A percentile compares a stretch with the other conserved stretches of the same genome.
These are phyloP conservation scores for Pseudocercospora eumusae DNA, from an alignment of 2,329 filamentous ascomycete species.

Conservation along the genomic window DNA sequence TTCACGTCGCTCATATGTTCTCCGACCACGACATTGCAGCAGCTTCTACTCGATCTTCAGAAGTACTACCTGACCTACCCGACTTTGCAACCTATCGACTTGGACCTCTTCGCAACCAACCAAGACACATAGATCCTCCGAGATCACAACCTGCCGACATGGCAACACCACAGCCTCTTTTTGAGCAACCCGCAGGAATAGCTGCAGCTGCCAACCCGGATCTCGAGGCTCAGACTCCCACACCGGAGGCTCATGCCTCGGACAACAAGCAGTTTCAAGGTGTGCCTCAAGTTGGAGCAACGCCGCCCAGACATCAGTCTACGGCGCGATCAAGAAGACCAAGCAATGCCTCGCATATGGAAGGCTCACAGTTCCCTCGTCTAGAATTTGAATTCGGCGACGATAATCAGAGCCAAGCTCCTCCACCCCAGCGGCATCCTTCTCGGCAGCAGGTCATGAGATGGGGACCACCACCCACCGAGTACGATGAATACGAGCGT, in stretches of 20 bases:
- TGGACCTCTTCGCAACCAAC: constrained; percentile 3
- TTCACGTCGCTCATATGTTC: constrained; percentile 1
- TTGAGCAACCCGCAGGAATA: constrained; percentile 2
- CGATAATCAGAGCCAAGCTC: constrained; percentile 20
- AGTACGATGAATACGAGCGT: constrained; percentile 31
- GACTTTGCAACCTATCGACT: constrained; percentile 7
- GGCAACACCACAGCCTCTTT: constrained; percentile 1
- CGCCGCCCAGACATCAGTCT: neutral
- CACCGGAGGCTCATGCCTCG: constrained; percentile 1
- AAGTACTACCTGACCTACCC: constrained; percentile 6
- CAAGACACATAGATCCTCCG: constrained; percentile 4
- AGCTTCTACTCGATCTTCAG: constrained; percentile 21
- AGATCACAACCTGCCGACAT: constrained; percentile 11
- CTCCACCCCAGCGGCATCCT: constrained; percentile 27
- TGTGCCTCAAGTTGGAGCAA: constrained; percentile 6
- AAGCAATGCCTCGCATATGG: constrained; percentile 27
- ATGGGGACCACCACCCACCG: constrained; percentile 29
- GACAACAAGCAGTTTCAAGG: constrained; percentile 9
- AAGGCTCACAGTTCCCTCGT: constrained; percentile 19
- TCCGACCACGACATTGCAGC: constrained; percentile 12
- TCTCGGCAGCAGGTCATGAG: constrained; percentile 33
- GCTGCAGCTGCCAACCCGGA: neutral
- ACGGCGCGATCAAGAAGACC: constrained; percentile 4
- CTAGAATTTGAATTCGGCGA: constrained; percentile 28
- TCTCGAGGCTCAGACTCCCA: constrained; percentile 6